Conservation (phyloP, 768 basidiomycete genomes). For the Tylopilus cervinicoccineus region DNA sequence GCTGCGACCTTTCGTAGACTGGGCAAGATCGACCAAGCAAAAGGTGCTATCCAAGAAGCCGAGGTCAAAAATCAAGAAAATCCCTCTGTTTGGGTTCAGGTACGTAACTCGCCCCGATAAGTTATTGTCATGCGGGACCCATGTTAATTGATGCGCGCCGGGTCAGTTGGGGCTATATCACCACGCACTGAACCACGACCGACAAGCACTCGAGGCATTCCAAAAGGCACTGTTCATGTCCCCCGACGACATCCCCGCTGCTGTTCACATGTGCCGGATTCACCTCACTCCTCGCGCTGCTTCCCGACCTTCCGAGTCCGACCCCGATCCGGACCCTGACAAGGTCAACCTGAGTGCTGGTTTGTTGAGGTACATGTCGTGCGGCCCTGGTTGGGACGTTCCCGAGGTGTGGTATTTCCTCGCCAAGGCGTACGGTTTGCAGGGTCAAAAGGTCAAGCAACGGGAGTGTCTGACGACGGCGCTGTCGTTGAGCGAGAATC, state of each 20-base stretch:
- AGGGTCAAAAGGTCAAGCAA: slow-evolving; percentile 67
- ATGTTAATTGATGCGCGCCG: slow-evolving; percentile 1
- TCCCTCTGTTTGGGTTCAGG: slow-evolving; percentile 93
- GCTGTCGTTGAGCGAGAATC: slow-evolving; percentile 54
- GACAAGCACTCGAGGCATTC: slow-evolving; percentile 69
- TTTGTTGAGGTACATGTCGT: slow-evolving; percentile 70
- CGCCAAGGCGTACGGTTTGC: slow-evolving; percentile 73
- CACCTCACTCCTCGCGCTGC: slow-evolving; percentile 49
- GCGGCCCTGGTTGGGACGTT: slow-evolving; percentile 82
- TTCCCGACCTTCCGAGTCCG: slow-evolving; percentile 10
- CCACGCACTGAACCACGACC: slow-evolving; percentile 50
- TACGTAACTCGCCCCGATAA: slow-evolving; percentile 33
- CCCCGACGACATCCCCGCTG: slow-evolving; percentile 74
- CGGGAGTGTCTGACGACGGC: slow-evolving; percentile 73
- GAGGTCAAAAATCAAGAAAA: slow-evolving; percentile 85
- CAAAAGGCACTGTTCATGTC: slow-evolving; percentile 86
- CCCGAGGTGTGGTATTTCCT: slow-evolving; percentile 95
- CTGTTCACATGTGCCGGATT: slow-evolving; percentile 72
- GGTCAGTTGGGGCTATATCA: slow-evolving; percentile 74
- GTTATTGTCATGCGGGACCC: background rate
- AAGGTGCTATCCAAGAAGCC: slow-evolving; percentile 91
- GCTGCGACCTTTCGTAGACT: slow-evolving; percentile 90
- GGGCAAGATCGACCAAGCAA: slow-evolving; percentile 86
- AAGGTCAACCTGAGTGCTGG: slow-evolving; percentile 82
- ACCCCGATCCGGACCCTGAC: slow-evolving; percentile 28